Evolutionary conservation across 1,284 basidiomycete genomes (phyloP).

Genomic region (Ustilago tritici): DNA sequence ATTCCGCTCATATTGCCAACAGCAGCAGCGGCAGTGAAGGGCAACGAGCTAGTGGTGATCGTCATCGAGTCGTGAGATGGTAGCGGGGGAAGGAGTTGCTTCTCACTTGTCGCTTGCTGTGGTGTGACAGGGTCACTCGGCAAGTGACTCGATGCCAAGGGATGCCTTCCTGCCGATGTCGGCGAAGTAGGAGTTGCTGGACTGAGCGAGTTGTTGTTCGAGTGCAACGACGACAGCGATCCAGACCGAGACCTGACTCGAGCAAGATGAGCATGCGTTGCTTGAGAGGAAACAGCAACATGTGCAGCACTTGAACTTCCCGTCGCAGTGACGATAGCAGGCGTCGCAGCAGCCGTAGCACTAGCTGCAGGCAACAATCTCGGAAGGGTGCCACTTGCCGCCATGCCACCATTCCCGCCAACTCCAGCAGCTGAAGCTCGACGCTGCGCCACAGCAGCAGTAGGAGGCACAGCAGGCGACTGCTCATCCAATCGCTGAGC

Average conservation of each 20-base stretch:
- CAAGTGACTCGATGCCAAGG: constrained; percentile 34
- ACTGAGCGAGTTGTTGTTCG: constrained; percentile 25
- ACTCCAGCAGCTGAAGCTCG: not conserved
- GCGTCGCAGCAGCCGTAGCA: constrained; percentile 42
- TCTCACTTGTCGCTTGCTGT: constrained; percentile 22
- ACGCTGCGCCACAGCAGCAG: not conserved
- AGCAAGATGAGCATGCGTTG: constrained; percentile 32
- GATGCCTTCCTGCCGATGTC: constrained; percentile 31
- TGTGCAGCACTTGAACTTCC: constrained; percentile 39
- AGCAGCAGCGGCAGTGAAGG: not conserved
- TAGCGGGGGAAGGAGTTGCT: constrained; percentile 10
- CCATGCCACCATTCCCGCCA: constrained; percentile 14
- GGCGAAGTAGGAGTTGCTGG: constrained; percentile 33
- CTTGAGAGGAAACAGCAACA: constrained; percentile 28
- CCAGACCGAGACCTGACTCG: constrained; percentile 46
- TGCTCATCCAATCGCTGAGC: constrained; percentile 33
- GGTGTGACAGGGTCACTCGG: constrained; percentile 25
- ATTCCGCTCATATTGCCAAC: not conserved
- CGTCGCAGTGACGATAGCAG: constrained; percentile 33
- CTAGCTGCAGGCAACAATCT: constrained; percentile 40
- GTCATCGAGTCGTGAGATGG: constrained; percentile 7
- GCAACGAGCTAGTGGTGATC: not conserved
- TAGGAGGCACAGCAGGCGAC: constrained; percentile 5
- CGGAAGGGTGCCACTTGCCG: constrained; percentile 31
- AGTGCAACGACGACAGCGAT: constrained; percentile 48